Evolutionary conservation across 768 basidiomycete species (phyloP), one percentile per base, ranked within the genome.

Genomic region (Naganishia vaughanmartiniae): DNA sequence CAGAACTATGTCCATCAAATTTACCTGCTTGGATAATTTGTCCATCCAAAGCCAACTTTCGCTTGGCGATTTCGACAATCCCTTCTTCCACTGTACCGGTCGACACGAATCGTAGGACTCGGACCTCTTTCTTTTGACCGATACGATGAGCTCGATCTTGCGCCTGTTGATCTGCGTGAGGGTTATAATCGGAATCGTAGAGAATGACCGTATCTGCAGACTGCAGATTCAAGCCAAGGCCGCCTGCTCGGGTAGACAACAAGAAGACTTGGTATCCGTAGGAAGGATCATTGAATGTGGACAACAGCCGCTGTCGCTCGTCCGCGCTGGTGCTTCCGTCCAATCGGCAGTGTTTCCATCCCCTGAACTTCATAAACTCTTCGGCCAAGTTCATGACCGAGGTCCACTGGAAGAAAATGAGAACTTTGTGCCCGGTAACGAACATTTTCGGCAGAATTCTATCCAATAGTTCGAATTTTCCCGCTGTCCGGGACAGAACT

Each of bases 391-490:
- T 92, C 94, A 98, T 96, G 76, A 97, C 92, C 78, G 93, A 91
- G 19, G 94, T 97, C 96, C 98, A 97, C 83, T 99, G 96, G 89
- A 98, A 98, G 87, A 99, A 98, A 76, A 99, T 97, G 69, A 99
- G 87, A 55, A 51, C 92, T 78, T 94, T 88, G 83, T 98, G 96
- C 4, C 89, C 90, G 7, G 91, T 92, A 7, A 86, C 82, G 76
- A 98, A 97, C 76, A 99, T 90, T 81, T 98, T 98, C 57, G 96
- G 96, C 28, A 99, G 85, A 74, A 98, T 88, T 54, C 93, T 88
- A 74, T 89, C 89, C 21, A 98, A 85, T 12, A 99, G 81, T 80
- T 98, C 95, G 66, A 99, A 87, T 83, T 99, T 99, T 73, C 96
- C 96, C 6, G 93, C 89, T 0, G 89, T 85, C 54, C 96, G 86